Evolutionary conservation across 768 basidiomycete genomes (phyloP), one percentile per base, ranked within the genome.

Genomic region (Amanita exitialis): DNA sequence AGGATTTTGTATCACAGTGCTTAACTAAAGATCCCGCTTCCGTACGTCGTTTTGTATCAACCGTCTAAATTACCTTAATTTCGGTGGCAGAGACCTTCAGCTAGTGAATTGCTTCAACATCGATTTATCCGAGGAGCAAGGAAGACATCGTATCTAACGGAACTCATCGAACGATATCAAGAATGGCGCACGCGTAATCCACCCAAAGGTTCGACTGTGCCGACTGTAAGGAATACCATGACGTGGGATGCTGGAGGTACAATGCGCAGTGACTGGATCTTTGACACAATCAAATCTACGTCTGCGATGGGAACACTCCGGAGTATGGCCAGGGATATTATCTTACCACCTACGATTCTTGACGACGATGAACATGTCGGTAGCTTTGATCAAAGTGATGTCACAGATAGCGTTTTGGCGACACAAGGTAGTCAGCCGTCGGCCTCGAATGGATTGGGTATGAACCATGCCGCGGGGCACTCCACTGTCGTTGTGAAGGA

Each of bases 251-350:
- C 64, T 44, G 80, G 77, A 54, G 80, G 77, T 41, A 90, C 92
- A 1, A 76, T 95, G 67, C 79, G 80, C 61, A 93, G 88, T 61
- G 92, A 92, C 55, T 98, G 95, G 96, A 90, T 88, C 63, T 98
- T 98, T 63, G 93, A 93, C 59, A 94, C 90, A 2, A 71, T 92
- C 58, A 82, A 74, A 53, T 76, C 85, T 4, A 70, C 78, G 7
- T 75, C 81, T 25, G 80, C 83, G 3, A 86, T 90, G 80, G 87
- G 86, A 37, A 83, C 87, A 2, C 81, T 84, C 61, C 78, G 82
- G 45, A 83, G 77, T 51, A 82, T 85, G 71, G 75, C 82, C 6
- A 80, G 76, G 58, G 86, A 89, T 59, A 66, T 87, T 20, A 56
- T 59, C 4, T 72, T 78, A 66, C 76, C 77, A 8, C 67, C 71